Evolutionary conservation across 176 grass and related monocot species (phyloP).

Genomic region (Phoenix roebelenii): DNA sequence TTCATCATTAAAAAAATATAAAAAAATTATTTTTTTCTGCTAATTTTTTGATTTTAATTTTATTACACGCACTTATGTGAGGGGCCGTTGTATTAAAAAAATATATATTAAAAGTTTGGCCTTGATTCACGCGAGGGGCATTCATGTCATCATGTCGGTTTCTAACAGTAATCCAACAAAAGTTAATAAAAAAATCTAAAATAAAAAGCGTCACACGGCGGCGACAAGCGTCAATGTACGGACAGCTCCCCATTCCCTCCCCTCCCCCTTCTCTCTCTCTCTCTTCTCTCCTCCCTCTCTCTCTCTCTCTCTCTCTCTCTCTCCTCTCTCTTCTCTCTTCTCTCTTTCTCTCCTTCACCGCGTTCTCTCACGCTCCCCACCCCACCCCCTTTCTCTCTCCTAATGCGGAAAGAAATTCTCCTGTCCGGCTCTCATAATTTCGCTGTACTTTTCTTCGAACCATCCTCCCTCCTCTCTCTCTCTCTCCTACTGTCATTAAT

Average conservation of each 20-base stretch:
- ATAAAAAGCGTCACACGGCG: conserved; percentile 50
- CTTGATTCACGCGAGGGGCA: background rate
- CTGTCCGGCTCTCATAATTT: too few species aligned
- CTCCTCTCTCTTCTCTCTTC: background rate
- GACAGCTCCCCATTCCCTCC: conserved; percentile 24
- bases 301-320: background rate
- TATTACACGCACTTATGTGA: too few species aligned
- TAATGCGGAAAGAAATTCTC: too few species aligned
- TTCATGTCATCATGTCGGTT: background rate
- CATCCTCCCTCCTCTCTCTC: too few species aligned
- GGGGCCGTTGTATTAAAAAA: too few species aligned
- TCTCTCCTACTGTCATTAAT: too few species aligned
- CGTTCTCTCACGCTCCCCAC: conserved; percentile 5
- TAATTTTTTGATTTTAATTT: too few species aligned
- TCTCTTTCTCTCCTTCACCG: background rate
- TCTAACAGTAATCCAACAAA: background rate
- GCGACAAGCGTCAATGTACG: conserved; percentile 78
- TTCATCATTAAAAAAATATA: too few species aligned
- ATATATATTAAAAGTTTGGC: too few species aligned
- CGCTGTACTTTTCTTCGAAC: too few species aligned
- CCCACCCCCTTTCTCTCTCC: too few species aligned
- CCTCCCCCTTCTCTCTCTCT: background rate
- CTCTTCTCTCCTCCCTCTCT: background rate
- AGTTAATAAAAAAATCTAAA: conserved; percentile 10
- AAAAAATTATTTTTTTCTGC: too few species aligned